Evolutionary conservation across 1,139 yeast species (phyloP), one percentile per base, ranked within the genome.

Genomic region (Wickerhamomyces sp.): DNA sequence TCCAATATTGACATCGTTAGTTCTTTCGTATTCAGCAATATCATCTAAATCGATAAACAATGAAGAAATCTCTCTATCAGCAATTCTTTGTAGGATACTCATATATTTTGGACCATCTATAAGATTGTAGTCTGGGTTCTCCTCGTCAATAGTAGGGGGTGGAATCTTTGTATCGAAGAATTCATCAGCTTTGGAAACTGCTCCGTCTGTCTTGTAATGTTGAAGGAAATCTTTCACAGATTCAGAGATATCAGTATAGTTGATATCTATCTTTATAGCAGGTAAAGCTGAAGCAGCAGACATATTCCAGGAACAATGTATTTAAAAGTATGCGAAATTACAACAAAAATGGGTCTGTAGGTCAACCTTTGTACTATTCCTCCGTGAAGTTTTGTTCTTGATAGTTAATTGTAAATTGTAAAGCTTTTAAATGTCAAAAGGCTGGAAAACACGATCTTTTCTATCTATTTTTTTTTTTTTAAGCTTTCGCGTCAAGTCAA

Each of bases 11-110:
- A 58, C 43, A 46, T 64, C 42, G 47, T 55, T 52, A 36, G 56
- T 36, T 45, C 49, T 44, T 52, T 86, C 90, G 59, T 72, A 89
- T 33, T 70, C 67, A 49, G 77, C 76, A 44, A 94, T 66, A 60
- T 94, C 99, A 58, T 94, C 96, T 39, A 94, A 70, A 47, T 88
- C 96, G 38, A 94, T 72, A 42, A 71, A 68, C 17, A 92, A 56
- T 2, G 89, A 78, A 28, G 84, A 68, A 22, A 70, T 52, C 47
- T 89, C 89, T 54, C 98, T 76, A 61, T 94, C 88, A 43, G 97
- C 90, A 22, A 94, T 73, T 49, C 77, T 68, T 58, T 88, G 96
- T 38, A 92, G 67, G n/a, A 84, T 49, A 31, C 67, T 70, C 79
- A 84, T 67, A 62, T 92, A 92, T 60, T 92, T 92, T 25, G 86